Base-by-base conservation (phyloP, 345 rosid genomes). In the Melaleuca alternifolia region DNA sequence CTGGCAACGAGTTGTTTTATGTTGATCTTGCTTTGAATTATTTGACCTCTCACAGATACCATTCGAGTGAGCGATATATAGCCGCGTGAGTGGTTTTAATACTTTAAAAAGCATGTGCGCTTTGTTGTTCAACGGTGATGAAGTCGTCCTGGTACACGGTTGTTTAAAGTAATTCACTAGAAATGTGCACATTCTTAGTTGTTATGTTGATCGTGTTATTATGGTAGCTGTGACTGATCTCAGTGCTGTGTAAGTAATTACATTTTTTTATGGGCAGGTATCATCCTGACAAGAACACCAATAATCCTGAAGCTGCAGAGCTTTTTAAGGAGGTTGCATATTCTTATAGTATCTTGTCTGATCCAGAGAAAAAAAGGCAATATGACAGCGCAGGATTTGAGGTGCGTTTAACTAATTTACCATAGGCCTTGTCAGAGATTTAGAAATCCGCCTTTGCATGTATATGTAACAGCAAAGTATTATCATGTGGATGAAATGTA, bases 241-340 rank as follows among this genome's bases (percentile, higher is more conserved):
- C 24, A 33, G 8, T 65, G 79, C 79, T 33, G 12, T 65, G 46
- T 65, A 3, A 0, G 79, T 33, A 33, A 65, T 20, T 24, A 33
- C 61, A 18, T 16, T 28, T 50, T n/a, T 20, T 26, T 50, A 28
- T n/a, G 61, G 83, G 84, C 88, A 98, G 99, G 92, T 98, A 96
- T 89, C 99, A 98, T 93, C 99, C 99, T 33, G 99, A 98, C 88
- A 98, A 98, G 93, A 98, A 98, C 91, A 96, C 92, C 41, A 93
- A 89, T 90, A 96, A 96, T 89, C 99, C 99, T 3, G 98, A 98
- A 89, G 99, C 99, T 82, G 93, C 98, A 20, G 99, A 98, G 50
- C 94, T 89, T 85, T 98, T 98, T 88, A 96, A 96, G 90, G 99
- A 98, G 92, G 99, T 95, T 90, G 99, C 99, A 48, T 98, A 92